Conservation (phyloP, 495 filamentous ascomycete species). For the Xylaria bambusicola region DNA sequence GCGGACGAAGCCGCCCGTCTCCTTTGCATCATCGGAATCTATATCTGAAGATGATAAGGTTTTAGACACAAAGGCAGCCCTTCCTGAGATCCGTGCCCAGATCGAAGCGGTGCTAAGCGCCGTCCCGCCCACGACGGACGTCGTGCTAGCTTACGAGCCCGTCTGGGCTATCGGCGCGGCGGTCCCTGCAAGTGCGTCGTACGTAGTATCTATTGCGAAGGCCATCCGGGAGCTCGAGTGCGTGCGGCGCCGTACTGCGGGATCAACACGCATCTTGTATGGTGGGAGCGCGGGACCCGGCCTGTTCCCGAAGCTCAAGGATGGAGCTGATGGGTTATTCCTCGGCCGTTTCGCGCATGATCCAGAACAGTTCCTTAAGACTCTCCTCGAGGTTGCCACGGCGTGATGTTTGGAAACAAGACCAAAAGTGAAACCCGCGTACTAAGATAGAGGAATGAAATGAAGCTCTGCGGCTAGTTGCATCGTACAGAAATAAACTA, state of each 20-base stretch:
- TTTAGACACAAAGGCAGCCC: conserved; percentile 57
- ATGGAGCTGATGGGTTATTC: conserved; percentile 79
- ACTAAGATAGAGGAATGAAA: no score
- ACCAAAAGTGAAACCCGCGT: no score
- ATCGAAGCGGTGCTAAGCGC: conserved; percentile 61
- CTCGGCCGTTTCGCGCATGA: conserved; percentile 81
- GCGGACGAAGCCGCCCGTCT: conserved; percentile 27
- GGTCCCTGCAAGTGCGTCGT: conserved; percentile 68
- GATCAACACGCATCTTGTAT: conserved; percentile 68
- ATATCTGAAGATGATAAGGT: conserved; percentile 14
- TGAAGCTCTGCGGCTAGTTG: no score
- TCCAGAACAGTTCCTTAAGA: conserved; percentile 62
- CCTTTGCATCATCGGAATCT: conserved; percentile 21
- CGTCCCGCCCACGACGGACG: conserved; percentile 60
- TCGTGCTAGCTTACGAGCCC: conserved; percentile 85
- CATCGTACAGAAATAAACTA: no score
- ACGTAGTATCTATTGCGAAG: conserved; percentile 70
- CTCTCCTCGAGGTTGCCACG: conserved; percentile 65
- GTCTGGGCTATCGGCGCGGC: conserved; percentile 84
- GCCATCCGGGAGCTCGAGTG: conserved; percentile 54
- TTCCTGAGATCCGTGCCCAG: conserved; percentile 65
- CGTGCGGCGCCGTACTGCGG: conserved; percentile 38
- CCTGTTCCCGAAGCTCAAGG: conserved; percentile 63
- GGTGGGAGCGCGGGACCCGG: conserved; percentile 81
- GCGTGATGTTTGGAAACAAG: conserved; percentile 17